Evolutionary conservation across 352 stramenopile species (phyloP).

Genomic region (Phytophthora chlamydospora): DNA sequence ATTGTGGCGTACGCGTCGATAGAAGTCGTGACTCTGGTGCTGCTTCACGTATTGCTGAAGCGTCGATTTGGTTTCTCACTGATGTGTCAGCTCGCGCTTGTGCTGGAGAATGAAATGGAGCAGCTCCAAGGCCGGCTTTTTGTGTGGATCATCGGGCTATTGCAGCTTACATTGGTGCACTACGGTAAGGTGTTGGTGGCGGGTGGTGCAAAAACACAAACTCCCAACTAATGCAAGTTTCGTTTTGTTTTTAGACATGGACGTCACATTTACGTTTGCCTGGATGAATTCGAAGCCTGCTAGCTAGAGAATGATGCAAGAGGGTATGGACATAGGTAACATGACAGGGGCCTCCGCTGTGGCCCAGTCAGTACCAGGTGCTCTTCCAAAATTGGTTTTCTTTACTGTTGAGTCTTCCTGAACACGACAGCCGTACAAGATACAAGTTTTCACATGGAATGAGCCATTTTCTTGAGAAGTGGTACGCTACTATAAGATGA

Average conservation of each 20-base stretch:
- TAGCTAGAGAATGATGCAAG: no score
- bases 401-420: no score
- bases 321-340: no score
- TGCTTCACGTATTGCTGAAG: constrained; percentile 11
- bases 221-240: not conserved
- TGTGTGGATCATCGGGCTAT: constrained; percentile 7
- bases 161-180: constrained; percentile 8
- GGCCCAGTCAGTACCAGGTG: no score
- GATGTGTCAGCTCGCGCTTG: constrained; percentile 2
- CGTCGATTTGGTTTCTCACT: constrained; percentile 7
- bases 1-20: constrained; percentile 4
- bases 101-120: constrained; percentile 3
- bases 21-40: constrained; percentile 1
- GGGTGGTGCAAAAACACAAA: not conserved
- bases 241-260: constrained; percentile 2
- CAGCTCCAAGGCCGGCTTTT: constrained; percentile 5
- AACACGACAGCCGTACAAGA: no score
- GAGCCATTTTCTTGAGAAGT: no score
- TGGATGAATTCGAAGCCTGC: not conserved
- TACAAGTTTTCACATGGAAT: no score
- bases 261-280: not conserved
- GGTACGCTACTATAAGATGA: no score
- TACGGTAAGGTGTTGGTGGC: not conserved
- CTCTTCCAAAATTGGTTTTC: no score
- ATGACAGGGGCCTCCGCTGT: no score